A percentile compares a stretch with the other conserved stretches of the same genome.
These are phyloP conservation scores for Xylariaceae sp. DNA, from an alignment of 2,329 filamentous ascomycete species.

Conservation along the genomic window DNA sequence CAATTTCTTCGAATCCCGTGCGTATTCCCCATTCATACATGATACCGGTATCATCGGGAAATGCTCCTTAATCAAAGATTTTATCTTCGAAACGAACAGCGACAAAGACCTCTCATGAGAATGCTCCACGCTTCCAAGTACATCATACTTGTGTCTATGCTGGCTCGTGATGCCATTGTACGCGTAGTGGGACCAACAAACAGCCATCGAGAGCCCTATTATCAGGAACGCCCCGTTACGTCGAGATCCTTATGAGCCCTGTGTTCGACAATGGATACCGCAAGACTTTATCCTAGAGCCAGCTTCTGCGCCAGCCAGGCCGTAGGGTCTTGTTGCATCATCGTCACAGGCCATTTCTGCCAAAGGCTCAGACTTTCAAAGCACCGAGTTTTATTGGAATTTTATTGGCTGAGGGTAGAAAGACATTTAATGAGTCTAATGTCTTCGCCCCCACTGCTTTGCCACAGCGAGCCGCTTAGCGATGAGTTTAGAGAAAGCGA, in stretches of 20 bases:
- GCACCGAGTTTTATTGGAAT: not conserved
- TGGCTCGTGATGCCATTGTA: not conserved
- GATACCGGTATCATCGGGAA: too few species aligned
- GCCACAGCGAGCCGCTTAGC: constrained; percentile 3
- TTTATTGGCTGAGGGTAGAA: not conserved
- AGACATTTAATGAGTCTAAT: constrained; percentile 6
- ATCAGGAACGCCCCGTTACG: not conserved
- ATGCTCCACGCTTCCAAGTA: too few species aligned
- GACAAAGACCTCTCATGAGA: too few species aligned
- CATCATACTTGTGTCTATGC: too few species aligned
- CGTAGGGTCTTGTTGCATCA: not conserved
- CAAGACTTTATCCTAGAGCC: not conserved
- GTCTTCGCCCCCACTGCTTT: constrained; percentile 7
- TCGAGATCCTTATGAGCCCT: not conserved
- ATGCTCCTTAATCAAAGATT: too few species aligned
- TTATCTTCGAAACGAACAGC: too few species aligned
- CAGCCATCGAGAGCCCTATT: not conserved
- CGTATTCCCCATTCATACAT: too few species aligned
- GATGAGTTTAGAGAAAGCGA: constrained; percentile 6
- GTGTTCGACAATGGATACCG: not conserved
- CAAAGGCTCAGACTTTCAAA: not conserved
- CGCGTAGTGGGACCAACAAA: not conserved
- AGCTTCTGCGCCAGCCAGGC: not conserved
- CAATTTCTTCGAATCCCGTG: too few species aligned
- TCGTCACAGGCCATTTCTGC: not conserved